Base-by-base conservation (phyloP, 106 monocot species). In the Dendrobium catenatum region DNA sequence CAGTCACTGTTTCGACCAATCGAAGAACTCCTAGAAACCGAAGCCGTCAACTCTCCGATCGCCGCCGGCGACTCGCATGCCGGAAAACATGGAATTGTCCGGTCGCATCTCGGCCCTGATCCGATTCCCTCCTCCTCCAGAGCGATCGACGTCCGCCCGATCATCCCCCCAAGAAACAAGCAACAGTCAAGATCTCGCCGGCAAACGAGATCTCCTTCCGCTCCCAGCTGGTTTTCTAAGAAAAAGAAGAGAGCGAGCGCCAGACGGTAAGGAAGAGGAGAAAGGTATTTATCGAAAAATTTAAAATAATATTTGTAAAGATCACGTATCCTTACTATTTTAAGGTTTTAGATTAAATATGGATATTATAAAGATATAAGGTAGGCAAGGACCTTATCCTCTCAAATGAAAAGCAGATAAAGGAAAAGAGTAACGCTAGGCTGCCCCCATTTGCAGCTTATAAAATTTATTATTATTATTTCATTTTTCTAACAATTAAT, bases 1-100 rank as follows among this genome's bases (percentile, higher is more conserved):
- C 85, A 78, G 22, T 85, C 90, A 73, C 90, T 88, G 55, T 91
- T 87, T 83, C 89, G 58, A 46, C 94, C 94, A 22, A 90, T 86
- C 80, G 91, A 94, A 27, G 94, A 94, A 70, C 94, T 91, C 51
- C 88, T 79, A 0, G 86, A 79, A 24, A 31, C 85, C 80, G 78
- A 80, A 68, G 55, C 76, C 55, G 27, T 81, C 67, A 49, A 42
- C 49, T 6, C 46, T 46, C 46, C 59, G 68, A 27, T 46, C 46
- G 6, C 42, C 78, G 42, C 46, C 77, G 55, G 18, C 82, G 78
- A 31, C 66, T 41, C 73, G 68, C 77, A 68, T 72, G 18, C 41
- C 11, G 72, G 72, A 15, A 81, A 73, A 43, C 78, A 82, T 6
- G 66, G 9, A 70, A 80, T 41, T 55, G 46, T 78, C 79, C 86